These are phyloP conservation scores for Artemisia princeps DNA, from an alignment of 140 eudicot genomes.

Conservation along the genomic window DNA sequence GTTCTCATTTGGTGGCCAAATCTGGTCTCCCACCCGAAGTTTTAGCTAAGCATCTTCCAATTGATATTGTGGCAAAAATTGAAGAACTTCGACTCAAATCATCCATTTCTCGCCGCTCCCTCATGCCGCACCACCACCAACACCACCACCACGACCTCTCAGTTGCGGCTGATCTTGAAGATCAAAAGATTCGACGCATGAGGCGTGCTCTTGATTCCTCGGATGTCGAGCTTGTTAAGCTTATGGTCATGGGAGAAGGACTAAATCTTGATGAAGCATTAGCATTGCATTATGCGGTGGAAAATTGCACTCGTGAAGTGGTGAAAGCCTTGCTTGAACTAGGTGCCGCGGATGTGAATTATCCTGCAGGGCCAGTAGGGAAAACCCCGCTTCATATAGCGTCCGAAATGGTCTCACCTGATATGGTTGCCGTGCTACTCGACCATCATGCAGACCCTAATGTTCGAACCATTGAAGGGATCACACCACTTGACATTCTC, in stretches of 20 bases:
- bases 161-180: slow-evolving; percentile 57
- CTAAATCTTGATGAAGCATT: slow-evolving; percentile 77
- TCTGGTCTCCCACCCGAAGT: slow-evolving; percentile 93
- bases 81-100: slow-evolving; percentile 89
- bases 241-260: slow-evolving; percentile 99
- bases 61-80: slow-evolving; percentile 65
- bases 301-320: slow-evolving; percentile 80
- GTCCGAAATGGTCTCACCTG: slow-evolving; percentile 95
- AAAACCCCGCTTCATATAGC: slow-evolving; percentile 89
- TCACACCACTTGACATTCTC: slow-evolving; percentile 81
- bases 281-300: slow-evolving; percentile 84
- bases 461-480: slow-evolving; percentile 71
- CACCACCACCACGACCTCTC: slow-evolving; percentile 46
- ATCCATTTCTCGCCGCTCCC: slow-evolving; percentile 52
- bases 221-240: slow-evolving; percentile 88
- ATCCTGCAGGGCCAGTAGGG: slow-evolving; percentile 83
- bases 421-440: slow-evolving; percentile 86
- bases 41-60: slow-evolving; percentile 81
- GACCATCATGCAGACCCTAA: slow-evolving; percentile 98
- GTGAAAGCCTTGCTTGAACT: slow-evolving; percentile 84
- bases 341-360: slow-evolving; percentile 93
- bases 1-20: slow-evolving; percentile 88
- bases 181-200: slow-evolving; percentile 87
- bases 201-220: slow-evolving; percentile 94
- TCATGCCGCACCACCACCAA: slow-evolving; percentile 49